Conservation (phyloP, 805 yeast species). For the Saccharomycopsis sp. region DNA sequence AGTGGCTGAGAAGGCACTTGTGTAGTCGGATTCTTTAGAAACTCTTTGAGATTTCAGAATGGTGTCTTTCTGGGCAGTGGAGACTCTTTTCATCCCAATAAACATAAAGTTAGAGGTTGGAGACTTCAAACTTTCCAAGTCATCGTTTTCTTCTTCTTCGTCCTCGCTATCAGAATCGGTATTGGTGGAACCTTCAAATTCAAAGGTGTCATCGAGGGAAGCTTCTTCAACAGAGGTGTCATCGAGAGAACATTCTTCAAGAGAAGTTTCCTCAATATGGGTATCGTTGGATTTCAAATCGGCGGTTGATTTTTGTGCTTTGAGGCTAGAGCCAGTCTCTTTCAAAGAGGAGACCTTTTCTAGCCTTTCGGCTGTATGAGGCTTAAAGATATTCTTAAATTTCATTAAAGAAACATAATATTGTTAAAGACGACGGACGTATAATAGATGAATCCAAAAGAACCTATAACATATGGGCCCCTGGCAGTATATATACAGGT, state of each 20-base stretch:
- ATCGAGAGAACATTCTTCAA: too few species aligned
- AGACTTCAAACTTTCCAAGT: background rate
- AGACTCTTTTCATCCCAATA: constrained; percentile 10
- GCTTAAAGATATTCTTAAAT: background rate
- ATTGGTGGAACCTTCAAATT: background rate
- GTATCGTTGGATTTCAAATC: background rate
- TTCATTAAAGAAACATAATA: background rate
- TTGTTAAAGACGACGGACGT: too few species aligned
- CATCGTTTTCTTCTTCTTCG: constrained; percentile 6
- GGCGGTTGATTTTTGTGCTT: background rate
- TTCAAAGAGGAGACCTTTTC: background rate
- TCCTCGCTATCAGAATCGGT: background rate
- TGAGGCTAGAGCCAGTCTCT: background rate
- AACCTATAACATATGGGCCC: background rate
- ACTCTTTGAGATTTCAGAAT: background rate
- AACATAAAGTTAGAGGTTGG: background rate
- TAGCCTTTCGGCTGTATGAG: background rate
- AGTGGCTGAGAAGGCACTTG: background rate
- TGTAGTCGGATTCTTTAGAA: background rate
- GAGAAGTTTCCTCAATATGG: too few species aligned
- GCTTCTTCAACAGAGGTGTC: background rate
- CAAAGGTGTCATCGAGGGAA: background rate
- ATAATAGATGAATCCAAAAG: background rate
- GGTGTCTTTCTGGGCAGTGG: constrained; percentile 1
- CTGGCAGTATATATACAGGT: background rate